phyloP scores from a whole-genome alignment of 257 asterid species.

The Solanum lycopersicoides region DNA sequence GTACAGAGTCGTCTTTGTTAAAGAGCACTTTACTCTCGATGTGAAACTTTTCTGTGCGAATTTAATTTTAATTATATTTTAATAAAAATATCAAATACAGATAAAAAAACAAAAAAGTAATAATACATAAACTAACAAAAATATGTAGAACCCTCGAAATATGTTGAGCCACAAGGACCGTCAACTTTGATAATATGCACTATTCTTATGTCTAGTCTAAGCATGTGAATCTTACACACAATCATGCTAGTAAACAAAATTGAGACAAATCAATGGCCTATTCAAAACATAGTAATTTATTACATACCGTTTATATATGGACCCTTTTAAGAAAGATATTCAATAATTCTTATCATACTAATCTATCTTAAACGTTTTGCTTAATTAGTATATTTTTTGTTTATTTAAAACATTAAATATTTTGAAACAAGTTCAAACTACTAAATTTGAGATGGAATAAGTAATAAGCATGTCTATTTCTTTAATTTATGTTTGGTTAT shows the following conservation, averaged over 20 bases:
- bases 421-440: neutral
- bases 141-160: neutral
- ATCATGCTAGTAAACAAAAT: neutral
- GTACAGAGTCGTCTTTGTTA: neutral
- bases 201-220: neutral
- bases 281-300: neutral
- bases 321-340: too few relatives aligned
- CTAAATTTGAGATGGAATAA: neutral
- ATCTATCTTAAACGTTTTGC: neutral
- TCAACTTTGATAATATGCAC: neutral
- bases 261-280: neutral
- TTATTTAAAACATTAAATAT: neutral
- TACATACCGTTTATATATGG: neutral
- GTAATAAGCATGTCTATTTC: neutral
- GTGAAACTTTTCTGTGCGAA: too few relatives aligned
- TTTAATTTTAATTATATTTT: too few relatives aligned
- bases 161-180: neutral
- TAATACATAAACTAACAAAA: neutral
- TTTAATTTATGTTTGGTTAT: neutral
- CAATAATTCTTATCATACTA: neutral
- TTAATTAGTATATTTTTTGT: neutral
- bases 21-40: neutral
- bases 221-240: neutral
- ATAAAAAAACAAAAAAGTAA: neutral
- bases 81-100: too few relatives aligned